phyloP scores from a whole-genome alignment of 2,329 filamentous ascomycete species.

The Neopestalotiopsis sp. region DNA sequence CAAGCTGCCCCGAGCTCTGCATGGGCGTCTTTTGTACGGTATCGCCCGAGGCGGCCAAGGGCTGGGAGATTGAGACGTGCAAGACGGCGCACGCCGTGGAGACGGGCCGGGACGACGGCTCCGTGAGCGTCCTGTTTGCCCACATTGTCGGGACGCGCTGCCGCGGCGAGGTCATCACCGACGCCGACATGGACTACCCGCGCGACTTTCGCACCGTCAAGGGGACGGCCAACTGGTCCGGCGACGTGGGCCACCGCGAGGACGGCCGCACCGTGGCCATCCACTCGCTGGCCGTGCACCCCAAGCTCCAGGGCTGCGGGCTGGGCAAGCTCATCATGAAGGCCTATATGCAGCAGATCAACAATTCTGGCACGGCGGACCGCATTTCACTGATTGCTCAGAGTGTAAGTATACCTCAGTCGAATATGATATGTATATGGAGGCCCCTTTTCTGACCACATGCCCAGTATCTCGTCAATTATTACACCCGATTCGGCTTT shows the following conservation, averaged over 20 bases:
- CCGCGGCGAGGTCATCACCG: conserved; percentile 66
- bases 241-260: conserved; percentile 70
- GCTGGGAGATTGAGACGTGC: conserved; percentile 58
- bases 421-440: no score
- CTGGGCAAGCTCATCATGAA: conserved; percentile 76
- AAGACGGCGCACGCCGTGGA: conserved; percentile 62
- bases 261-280: conserved; percentile 76
- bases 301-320: conserved; percentile 74
- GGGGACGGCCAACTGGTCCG: conserved; percentile 41
- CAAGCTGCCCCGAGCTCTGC: conserved; percentile 75
- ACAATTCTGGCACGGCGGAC: conserved; percentile 71
- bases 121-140: conserved; percentile 69
- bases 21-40: conserved; percentile 80
- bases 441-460: not conserved
- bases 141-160: conserved; percentile 81
- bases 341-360: conserved; percentile 79
- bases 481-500: conserved; percentile 81
- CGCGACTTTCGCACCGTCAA: conserved; percentile 64
- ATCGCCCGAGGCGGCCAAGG: conserved; percentile 47
- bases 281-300: conserved; percentile 82
- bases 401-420: conserved; percentile 52
- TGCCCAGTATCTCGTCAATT: conserved; percentile 66
- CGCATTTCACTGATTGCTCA: conserved; percentile 79
- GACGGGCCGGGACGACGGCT: conserved; percentile 60
- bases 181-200: conserved; percentile 78